Evolutionary conservation across 1,139 yeast genomes (phyloP).

Genomic region (Debaryomycetaceae sp.): DNA sequence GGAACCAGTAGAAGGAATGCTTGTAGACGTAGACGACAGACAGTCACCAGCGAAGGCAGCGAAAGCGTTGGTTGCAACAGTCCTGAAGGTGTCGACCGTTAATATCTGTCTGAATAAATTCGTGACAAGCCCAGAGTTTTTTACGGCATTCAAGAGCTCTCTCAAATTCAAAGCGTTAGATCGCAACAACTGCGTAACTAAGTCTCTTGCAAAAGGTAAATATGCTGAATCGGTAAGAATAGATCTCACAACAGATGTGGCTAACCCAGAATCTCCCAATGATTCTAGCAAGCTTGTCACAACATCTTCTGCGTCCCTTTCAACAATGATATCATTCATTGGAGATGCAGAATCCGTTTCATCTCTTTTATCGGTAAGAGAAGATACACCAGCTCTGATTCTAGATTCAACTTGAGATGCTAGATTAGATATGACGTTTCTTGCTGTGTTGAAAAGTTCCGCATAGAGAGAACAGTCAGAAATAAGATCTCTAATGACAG

Average conservation of each 20-base stretch:
- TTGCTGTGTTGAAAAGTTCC: slow-evolving; percentile 33
- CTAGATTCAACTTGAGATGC: slow-evolving; percentile 25
- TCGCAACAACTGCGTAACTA: slow-evolving; percentile 28
- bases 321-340: slow-evolving; percentile 7
- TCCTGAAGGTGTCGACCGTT: slow-evolving; percentile 30
- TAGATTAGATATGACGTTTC: slow-evolving; percentile 24
- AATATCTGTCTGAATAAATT: slow-evolving; percentile 35
- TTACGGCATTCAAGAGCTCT: slow-evolving; percentile 30
- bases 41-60: slow-evolving; percentile 44
- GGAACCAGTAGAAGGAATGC: slow-evolving; percentile 6
- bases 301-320: slow-evolving; percentile 28
- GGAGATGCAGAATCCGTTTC: background rate
- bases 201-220: slow-evolving; percentile 35
- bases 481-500: slow-evolving; percentile 37
- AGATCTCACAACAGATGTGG: slow-evolving; percentile 37
- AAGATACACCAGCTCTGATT: slow-evolving; percentile 18
- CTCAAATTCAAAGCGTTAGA: slow-evolving; percentile 28
- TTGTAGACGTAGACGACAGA: slow-evolving; percentile 9
- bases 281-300: slow-evolving; percentile 40
- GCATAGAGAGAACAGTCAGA: slow-evolving; percentile 41
- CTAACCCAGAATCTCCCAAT: slow-evolving; percentile 41
- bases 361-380: slow-evolving; percentile 9
- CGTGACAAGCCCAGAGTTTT: slow-evolving; percentile 34
- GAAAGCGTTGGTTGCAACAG: slow-evolving; percentile 39
- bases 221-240: slow-evolving; percentile 38